Base-by-base conservation (phyloP, 2,329 filamentous ascomycete genomes). In the Daldinia sp. region DNA sequence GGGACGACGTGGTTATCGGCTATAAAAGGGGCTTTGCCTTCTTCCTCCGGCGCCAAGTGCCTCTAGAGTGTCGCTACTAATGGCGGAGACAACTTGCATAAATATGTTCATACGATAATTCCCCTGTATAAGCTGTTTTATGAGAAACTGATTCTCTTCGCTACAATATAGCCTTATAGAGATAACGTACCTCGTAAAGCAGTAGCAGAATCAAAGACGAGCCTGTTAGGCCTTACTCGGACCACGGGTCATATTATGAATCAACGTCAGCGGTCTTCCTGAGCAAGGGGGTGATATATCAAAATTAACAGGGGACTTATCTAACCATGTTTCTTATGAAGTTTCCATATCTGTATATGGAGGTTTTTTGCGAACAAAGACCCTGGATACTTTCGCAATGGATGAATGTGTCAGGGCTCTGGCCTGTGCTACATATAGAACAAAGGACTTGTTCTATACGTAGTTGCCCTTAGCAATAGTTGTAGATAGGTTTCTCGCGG, bases 71-170 rank as follows among this genome's bases (percentile, higher is more conserved):
- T 61, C 1, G 63, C 60, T 6, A 62, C 47, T 3, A 61, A 35
- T 7, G 68, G 67, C 7, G 67, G 67, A 1, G 67, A 67, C 56
- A 70, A 58, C 7, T 67, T 53, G n/a, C 35, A 71, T 15, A n/a
- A 65, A 27, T 35, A 68, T 63, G 37, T 70, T 63, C 8, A 70
- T 56, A 35, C 61, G 66, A 17, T 4, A n/a, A 19, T 30, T 34
- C 23, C 6, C 23, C n/a, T n/a, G n/a, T n/a, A n/a, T n/a, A n/a
- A n/a, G n/a, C n/a, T n/a, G n/a, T n/a, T n/a, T n/a, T n/a, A n/a
- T n/a, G n/a, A n/a, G n/a, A n/a, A n/a, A n/a, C n/a, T n/a, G n/a
- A n/a, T n/a, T n/a, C n/a, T n/a, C n/a, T n/a, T n/a, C n/a, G n/a
- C n/a, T n/a, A n/a, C n/a, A n/a, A n/a, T n/a, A n/a, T n/a, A n/a